Base-by-base conservation (phyloP, 345 rosid species). In the Eucalyptus erythrocorys region DNA sequence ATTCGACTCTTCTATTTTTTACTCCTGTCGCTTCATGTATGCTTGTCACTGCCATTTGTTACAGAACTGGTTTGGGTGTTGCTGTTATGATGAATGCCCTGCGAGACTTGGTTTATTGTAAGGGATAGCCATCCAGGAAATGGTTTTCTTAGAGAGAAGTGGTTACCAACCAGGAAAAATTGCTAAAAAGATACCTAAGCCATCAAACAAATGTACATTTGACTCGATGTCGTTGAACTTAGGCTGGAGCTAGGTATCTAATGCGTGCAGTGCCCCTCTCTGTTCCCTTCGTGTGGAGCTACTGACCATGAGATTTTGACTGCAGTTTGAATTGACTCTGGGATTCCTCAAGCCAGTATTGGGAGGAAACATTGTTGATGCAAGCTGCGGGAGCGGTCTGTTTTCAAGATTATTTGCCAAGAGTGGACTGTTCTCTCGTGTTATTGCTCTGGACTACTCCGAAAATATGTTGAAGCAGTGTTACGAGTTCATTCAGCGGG, bases 351-450 rank as follows among this genome's bases (percentile, higher is more conserved):
- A 93, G 92, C 97, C 97, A 45, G 97, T 94, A 85, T 88, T 97
- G 84, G 98, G 99, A 71, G 97, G 98, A 61, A 97, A 93, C 66
- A 94, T 96, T 48, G 81, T 97, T 86, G 99, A 97, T 90, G 97
- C 98, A 86, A 97, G 99, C 88, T 97, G 99, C 51, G 98, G 97
- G 48, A 96, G 99, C 90, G 99, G 99, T 53, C 79, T 96, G 90
- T 96, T 97, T 91, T 90, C 98, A 37, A 93, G 99, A 88, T 91
- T 95, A 68, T 95, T 96, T 66, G 93, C 97, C 88, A 95, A 90
- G 87, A 95, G 97, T 79, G 95, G 93, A 50, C 61, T 95, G 88
- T 97, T 97, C 91, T 96, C 97, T 84, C 94, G 64, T 64, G 97
- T 97, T 68, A 68, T 94, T 91, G 99, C 97, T 24, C 94, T 95